Conservation (phyloP, 2,329 filamentous ascomycete species). For the Clonostachys byssicola region DNA sequence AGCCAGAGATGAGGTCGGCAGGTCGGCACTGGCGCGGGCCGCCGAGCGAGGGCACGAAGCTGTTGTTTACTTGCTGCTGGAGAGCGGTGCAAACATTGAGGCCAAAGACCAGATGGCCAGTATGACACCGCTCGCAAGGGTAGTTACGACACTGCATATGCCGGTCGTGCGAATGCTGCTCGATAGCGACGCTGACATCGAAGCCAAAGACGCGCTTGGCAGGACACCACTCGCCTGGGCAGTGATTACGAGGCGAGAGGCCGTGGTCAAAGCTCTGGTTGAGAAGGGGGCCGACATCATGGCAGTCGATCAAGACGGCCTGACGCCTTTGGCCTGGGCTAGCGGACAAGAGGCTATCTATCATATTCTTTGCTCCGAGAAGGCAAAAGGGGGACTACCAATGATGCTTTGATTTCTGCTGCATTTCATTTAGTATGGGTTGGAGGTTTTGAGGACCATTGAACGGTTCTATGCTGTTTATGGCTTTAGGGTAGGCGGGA, state of each 20-base stretch:
- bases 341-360: no score
- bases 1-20: slow-evolving; percentile 7
- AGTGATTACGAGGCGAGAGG: slow-evolving; percentile 5
- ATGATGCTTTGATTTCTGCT: no score
- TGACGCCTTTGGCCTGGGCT: no score
- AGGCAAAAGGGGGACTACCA: no score
- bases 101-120: slow-evolving; percentile 4
- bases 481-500: no score
- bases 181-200: slow-evolving; percentile 9
- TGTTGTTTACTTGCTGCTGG: slow-evolving; percentile 4
- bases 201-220: slow-evolving; percentile 9
- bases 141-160: slow-evolving; percentile 1
- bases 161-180: slow-evolving; percentile 4
- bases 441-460: no score
- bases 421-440: no score
- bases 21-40: slow-evolving; percentile 7
- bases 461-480: no score
- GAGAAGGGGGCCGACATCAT: no score
- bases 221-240: slow-evolving; percentile 8
- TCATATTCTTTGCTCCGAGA: no score
- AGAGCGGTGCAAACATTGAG: slow-evolving; percentile 9
- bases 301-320: no score
- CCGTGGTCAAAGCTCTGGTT: neutral
- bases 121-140: slow-evolving; percentile 6
- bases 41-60: slow-evolving; percentile 3